A percentile compares a stretch with the other conserved stretches of the same genome.
These are phyloP conservation scores for Leccinum ochraceum DNA, from an alignment of 768 basidiomycete species.

Conservation along the genomic window DNA sequence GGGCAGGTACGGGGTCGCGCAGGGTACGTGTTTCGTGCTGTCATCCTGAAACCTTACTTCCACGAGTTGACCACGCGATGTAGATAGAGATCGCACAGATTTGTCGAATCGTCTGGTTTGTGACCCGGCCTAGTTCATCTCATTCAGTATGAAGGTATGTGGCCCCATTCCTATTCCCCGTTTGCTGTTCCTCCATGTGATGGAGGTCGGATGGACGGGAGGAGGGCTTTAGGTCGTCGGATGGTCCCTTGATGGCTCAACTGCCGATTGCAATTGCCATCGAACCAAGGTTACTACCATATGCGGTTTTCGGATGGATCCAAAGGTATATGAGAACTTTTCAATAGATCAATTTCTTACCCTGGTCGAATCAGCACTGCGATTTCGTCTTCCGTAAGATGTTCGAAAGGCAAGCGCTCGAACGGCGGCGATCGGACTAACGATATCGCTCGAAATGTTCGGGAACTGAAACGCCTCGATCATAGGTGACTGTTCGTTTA, in stretches of 20 bases:
- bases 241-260: slow-evolving; percentile 73
- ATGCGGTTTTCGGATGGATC: slow-evolving; percentile 82
- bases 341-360: slow-evolving; percentile 13
- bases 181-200: slow-evolving; percentile 7
- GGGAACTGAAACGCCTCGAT: slow-evolving; percentile 71
- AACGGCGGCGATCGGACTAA: slow-evolving; percentile 54
- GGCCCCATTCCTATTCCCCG: background rate
- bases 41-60: slow-evolving; percentile 15
- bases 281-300: slow-evolving; percentile 72
- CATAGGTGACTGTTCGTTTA: slow-evolving; percentile 47
- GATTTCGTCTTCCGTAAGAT: slow-evolving; percentile 86
- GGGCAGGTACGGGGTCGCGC: slow-evolving; percentile 77
- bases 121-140: slow-evolving; percentile 60
- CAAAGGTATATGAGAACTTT: slow-evolving; percentile 49
- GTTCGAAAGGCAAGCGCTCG: slow-evolving; percentile 57
- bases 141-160: slow-evolving; percentile 68
- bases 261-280: slow-evolving; percentile 76
- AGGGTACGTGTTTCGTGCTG: slow-evolving; percentile 49
- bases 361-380: slow-evolving; percentile 53
- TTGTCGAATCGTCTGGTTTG: slow-evolving; percentile 5
- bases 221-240: too few species aligned
- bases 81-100: slow-evolving; percentile 79
- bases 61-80: slow-evolving; percentile 13
- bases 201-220: slow-evolving; percentile 32
- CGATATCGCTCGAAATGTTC: slow-evolving; percentile 48